Evolutionary conservation across 108 stramenopile species (phyloP).

Genomic region (Stephanodiscus triporus): DNA sequence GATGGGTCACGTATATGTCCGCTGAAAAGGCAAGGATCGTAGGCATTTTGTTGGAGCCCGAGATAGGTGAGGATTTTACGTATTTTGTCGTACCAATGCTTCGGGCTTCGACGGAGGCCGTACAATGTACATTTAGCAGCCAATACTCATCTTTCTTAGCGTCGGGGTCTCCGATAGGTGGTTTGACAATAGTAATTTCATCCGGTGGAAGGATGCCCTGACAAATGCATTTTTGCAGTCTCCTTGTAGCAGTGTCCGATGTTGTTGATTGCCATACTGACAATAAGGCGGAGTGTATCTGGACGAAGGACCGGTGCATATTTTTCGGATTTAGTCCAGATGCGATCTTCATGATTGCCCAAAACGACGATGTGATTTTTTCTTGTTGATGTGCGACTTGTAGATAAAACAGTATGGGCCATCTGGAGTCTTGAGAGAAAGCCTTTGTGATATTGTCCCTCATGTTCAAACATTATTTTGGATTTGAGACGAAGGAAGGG

Average conservation of each 20-base stretch:
- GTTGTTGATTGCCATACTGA: background rate
- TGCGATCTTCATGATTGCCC: too few relatives aligned
- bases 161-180: constrained; percentile 22
- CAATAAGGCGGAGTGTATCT: constrained; percentile 5
- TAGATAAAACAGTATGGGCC: too few relatives aligned
- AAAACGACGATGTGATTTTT: too few relatives aligned
- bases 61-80: background rate
- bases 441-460: too few relatives aligned
- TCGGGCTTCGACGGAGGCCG: constrained; percentile 12
- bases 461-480: too few relatives aligned
- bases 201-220: constrained; percentile 9
- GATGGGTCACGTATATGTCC: background rate
- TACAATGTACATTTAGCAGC: constrained; percentile 26
- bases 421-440: too few relatives aligned
- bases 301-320: constrained; percentile 30
- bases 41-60: constrained; percentile 17
- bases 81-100: constrained; percentile 38
- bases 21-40: constrained; percentile 30
- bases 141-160: constrained; percentile 16
- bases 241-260: constrained; percentile 28
- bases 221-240: constrained; percentile 49
- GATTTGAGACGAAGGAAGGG: too few relatives aligned
- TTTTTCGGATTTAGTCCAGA: constrained; percentile 12
- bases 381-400: too few relatives aligned
- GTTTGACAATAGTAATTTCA: constrained; percentile 10